These are phyloP conservation scores for Leccinum obscurum DNA, from an alignment of 768 basidiomycete genomes.

Conservation along the genomic window DNA sequence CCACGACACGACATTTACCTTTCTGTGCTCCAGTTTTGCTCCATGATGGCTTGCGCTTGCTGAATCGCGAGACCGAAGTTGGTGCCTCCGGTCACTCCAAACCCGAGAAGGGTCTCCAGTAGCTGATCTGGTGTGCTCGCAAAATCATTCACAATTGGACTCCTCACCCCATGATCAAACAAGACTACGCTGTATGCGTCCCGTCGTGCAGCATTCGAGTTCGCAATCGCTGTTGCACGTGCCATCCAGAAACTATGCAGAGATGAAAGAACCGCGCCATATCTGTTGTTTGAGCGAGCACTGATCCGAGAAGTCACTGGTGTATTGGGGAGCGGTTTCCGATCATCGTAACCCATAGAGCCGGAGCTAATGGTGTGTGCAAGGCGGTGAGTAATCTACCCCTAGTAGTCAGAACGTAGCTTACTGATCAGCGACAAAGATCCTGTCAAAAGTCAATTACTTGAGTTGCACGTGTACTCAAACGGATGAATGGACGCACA, in stretches of 20 bases:
- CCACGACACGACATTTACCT: conserved; percentile 32
- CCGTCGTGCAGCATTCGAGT: conserved; percentile 34
- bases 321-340: conserved; percentile 44
- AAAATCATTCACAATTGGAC: conserved; percentile 46
- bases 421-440: conserved; percentile 57
- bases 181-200: conserved; percentile 60
- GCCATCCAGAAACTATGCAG: conserved; percentile 58
- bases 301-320: conserved; percentile 42
- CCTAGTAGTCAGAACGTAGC: background rate
- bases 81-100: conserved; percentile 39
- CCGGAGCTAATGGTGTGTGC: conserved; percentile 39
- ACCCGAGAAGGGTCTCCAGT: conserved; percentile 38
- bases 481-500: conserved; percentile 40
- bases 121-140: conserved; percentile 45
- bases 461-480: background rate
- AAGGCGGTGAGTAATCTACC: background rate
- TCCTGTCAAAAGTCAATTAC: conserved; percentile 31
- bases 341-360: conserved; percentile 49
- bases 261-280: conserved; percentile 61
- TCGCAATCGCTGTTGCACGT: conserved; percentile 39
- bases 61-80: conserved; percentile 44
- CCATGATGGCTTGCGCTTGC: conserved; percentile 40
- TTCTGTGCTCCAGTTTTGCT: conserved; percentile 50
- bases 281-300: conserved; percentile 42
- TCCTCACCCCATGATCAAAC: conserved; percentile 34